Percentiles rank a stretch among this genome's conserved stretches.
phyloP scores from a whole-genome alignment of 805 yeast genomes.

The Starmerella kuoi region DNA sequence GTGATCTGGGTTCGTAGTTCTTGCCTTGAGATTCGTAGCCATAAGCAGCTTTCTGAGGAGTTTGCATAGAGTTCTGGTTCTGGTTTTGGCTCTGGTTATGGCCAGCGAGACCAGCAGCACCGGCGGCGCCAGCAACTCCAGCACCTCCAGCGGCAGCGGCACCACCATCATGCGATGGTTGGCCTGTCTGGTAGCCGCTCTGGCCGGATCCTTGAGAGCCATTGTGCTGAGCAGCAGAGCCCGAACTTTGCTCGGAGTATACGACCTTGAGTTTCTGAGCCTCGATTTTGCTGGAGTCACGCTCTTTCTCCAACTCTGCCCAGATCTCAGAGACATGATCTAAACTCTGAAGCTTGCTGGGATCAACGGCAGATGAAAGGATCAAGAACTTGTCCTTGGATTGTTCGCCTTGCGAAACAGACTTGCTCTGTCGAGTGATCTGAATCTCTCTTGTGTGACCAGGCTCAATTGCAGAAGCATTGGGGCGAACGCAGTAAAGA shows the following conservation, averaged over 20 bases:
- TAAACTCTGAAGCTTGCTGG: slow-evolving; percentile 34
- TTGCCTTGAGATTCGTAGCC: background rate
- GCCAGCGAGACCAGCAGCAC: slow-evolving; percentile 4
- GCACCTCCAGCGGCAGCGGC: slow-evolving; percentile 4
- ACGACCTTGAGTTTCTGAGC: slow-evolving; percentile 55
- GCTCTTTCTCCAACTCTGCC: slow-evolving; percentile 49
- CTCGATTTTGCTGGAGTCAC: slow-evolving; percentile 39
- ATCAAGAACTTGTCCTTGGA: slow-evolving; percentile 89
- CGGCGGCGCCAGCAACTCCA: slow-evolving; percentile 10
- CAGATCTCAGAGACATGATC: slow-evolving; percentile 53
- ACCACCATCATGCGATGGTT: background rate
- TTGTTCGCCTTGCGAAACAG: slow-evolving; percentile 59
- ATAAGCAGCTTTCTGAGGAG: too few relatives aligned
- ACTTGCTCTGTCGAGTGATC: slow-evolving; percentile 74
- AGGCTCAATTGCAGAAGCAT: slow-evolving; percentile 68
- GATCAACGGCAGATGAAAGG: slow-evolving; percentile 68
- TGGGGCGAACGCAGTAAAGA: slow-evolving; percentile 89
- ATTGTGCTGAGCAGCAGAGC: slow-evolving; percentile 9
- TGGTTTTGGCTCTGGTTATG: too few relatives aligned
- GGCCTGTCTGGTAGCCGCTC: background rate
- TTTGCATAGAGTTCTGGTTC: too few relatives aligned
- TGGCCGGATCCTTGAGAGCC: background rate
- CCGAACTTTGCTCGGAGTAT: slow-evolving; percentile 11
- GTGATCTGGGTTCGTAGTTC: too few relatives aligned
- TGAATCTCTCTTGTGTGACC: slow-evolving; percentile 62